Evolutionary conservation across 2,329 filamentous ascomycete genomes (phyloP).

Genomic region (Aspergillus cejpii): DNA sequence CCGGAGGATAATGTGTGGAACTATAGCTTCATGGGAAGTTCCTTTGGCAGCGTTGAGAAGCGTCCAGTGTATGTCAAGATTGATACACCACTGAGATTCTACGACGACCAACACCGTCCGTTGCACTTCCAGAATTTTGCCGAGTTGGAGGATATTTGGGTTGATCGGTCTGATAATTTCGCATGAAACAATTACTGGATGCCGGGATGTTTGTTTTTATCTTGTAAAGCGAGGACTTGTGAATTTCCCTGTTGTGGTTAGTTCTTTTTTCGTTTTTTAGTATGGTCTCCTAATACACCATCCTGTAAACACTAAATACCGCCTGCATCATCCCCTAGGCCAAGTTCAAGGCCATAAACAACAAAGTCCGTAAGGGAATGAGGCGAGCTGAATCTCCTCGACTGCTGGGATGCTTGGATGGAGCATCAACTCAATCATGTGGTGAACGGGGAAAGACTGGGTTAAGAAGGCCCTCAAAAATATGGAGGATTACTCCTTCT

Average conservation of each 20-base stretch:
- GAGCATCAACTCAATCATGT: too few relatives aligned
- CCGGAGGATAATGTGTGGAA: constrained; percentile 90
- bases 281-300: too few relatives aligned
- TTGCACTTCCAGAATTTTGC: constrained; percentile 97
- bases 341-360: too few relatives aligned
- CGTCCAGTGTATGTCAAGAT: constrained; percentile 85
- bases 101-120: constrained; percentile 84
- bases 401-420: too few relatives aligned
- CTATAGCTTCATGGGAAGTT: constrained; percentile 94
- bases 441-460: too few relatives aligned
- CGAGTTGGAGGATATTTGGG: constrained; percentile 93
- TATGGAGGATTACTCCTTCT: too few relatives aligned
- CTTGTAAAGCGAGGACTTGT: too few relatives aligned
- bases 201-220: constrained; percentile 15
- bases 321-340: too few relatives aligned
- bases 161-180: constrained; percentile 88
- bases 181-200: constrained; percentile 51
- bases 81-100: constrained; percentile 83
- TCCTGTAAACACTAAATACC: too few relatives aligned
- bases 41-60: constrained; percentile 84
- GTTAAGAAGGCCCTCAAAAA: too few relatives aligned
- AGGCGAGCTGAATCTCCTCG: too few relatives aligned
- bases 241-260: constrained; percentile 11
- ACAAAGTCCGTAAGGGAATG: too few relatives aligned
- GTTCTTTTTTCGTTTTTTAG: constrained; percentile 11